Evolutionary conservation across 2,329 filamentous ascomycete species (phyloP), one percentile per base, ranked within the genome.

Genomic region (Hymenoscyphus fraxineus): DNA sequence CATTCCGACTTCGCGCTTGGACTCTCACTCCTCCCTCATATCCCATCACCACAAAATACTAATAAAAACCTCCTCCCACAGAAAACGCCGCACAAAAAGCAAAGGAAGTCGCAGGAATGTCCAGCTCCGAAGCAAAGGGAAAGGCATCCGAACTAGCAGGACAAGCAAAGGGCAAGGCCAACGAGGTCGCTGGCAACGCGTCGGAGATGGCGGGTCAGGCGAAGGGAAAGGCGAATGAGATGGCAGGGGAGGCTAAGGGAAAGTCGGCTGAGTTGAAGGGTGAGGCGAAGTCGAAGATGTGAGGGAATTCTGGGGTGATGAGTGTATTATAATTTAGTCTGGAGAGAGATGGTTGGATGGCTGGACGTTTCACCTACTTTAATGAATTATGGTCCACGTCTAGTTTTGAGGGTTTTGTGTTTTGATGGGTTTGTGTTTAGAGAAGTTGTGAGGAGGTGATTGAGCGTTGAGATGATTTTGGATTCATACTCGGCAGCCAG

Each of bases 31-130:
- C 60, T 59, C 38, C n/a, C 51, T 47, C 44, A 38, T 38, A 39
- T n/a, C 22, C n/a, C 9, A 27, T 38, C n/a, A 9, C 44, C 72
- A 66, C 2, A 5, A 35, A 35, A 35, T 10, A 35, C 35, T 35
- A 35, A 35, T 4, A 35, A 6, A 6, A 3, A 35, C 35, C 9
- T 66, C n/a, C n/a, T n/a, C 58, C 63, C 9, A 62, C 66, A 77
- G 78, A 77, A 66, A 77, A 71, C 59, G 74, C 71, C 44, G 74
- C 78, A 10, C 72, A 77, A 65, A 86, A 86, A 73, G 77, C 80
- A 60, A 85, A 85, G 74, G 76, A 82, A 35, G 77, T 77, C 32
- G 75, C 76, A 13, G 70, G 77, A 6, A 54, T 70, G 67, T 74
- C 76, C 2, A 74, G 75, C 13, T 78, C 76, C 35, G 76, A 75